Conservation (phyloP, 345 rosid genomes). For the Hibiscus syriacus region DNA sequence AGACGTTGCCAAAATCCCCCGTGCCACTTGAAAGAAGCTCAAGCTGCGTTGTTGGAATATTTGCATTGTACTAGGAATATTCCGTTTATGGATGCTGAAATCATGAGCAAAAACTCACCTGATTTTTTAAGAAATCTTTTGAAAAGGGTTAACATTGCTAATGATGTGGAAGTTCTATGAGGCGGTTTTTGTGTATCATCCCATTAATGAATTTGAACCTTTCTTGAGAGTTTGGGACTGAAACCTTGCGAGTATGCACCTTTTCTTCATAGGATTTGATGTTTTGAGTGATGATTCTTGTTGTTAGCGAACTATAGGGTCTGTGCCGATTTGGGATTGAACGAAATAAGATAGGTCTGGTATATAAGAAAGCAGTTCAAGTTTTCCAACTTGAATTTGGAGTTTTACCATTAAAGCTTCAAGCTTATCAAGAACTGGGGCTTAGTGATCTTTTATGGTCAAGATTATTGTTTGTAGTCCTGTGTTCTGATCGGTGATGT, state of each 20-base stretch:
- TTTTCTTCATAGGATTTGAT: constrained; percentile 45
- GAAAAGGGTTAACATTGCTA: constrained; percentile 24
- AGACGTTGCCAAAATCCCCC: constrained; percentile 19
- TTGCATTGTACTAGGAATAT: constrained; percentile 54
- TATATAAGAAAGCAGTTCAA: constrained; percentile 48
- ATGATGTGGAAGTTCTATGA: constrained; percentile 24
- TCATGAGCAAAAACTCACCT: constrained; percentile 61
- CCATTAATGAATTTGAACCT: constrained; percentile 84
- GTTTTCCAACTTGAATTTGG: constrained; percentile 44
- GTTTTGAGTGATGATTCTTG: constrained; percentile 57
- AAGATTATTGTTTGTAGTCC: constrained; percentile 50
- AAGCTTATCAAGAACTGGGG: constrained; percentile 56
- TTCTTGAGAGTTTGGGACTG: constrained; percentile 79
- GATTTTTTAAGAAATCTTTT: constrained; percentile 34
- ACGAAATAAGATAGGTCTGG: constrained; percentile 47
- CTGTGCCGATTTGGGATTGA: constrained; percentile 56
- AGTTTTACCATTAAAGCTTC: constrained; percentile 40
- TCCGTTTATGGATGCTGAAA: constrained; percentile 56
- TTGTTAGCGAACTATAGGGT: constrained; percentile 62
- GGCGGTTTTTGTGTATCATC: constrained; percentile 59
- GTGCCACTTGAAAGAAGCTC: constrained; percentile 35
- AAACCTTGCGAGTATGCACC: constrained; percentile 32
- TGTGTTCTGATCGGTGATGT: constrained; percentile 42
- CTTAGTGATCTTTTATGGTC: constrained; percentile 31
- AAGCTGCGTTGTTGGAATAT: constrained; percentile 64